These are phyloP conservation scores for Skeletonema costatum DNA, from an alignment of 108 stramenopile genomes.

Conservation along the genomic window DNA sequence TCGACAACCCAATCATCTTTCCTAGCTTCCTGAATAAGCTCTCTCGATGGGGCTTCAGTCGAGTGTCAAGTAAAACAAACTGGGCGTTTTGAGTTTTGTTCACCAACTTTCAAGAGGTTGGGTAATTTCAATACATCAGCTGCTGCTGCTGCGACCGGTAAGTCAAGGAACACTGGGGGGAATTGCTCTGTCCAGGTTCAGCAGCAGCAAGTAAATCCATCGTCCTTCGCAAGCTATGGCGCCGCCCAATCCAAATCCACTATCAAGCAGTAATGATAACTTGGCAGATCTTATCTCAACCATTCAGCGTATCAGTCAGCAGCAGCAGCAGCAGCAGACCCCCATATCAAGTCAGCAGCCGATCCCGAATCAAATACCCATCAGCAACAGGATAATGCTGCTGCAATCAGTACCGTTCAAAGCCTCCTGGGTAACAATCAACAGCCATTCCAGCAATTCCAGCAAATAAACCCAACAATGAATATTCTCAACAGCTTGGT, in stretches of 20 bases:
- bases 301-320: not conserved
- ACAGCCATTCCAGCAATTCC: not conserved
- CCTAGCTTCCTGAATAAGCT: not conserved
- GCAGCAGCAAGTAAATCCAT: not conserved
- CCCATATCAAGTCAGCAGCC: not conserved
- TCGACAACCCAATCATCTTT: not conserved
- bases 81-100: not conserved
- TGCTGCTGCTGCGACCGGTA: not conserved
- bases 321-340: not conserved
- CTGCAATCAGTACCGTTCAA: too few species aligned
- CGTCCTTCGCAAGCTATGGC: not conserved
- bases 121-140: not conserved
- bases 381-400: too few species aligned
- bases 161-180: not conserved
- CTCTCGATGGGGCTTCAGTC: not conserved
- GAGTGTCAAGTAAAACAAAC: not conserved
- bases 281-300: not conserved
- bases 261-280: not conserved
- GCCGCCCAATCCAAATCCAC: not conserved
- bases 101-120: not conserved
- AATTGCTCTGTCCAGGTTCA: not conserved
- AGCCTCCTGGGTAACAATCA: too few species aligned
- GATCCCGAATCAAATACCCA: not conserved
- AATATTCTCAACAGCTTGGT: not conserved
- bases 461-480: not conserved